phyloP scores from a whole-genome alignment of 495 filamentous ascomycete species.

The Niebla homalea region DNA sequence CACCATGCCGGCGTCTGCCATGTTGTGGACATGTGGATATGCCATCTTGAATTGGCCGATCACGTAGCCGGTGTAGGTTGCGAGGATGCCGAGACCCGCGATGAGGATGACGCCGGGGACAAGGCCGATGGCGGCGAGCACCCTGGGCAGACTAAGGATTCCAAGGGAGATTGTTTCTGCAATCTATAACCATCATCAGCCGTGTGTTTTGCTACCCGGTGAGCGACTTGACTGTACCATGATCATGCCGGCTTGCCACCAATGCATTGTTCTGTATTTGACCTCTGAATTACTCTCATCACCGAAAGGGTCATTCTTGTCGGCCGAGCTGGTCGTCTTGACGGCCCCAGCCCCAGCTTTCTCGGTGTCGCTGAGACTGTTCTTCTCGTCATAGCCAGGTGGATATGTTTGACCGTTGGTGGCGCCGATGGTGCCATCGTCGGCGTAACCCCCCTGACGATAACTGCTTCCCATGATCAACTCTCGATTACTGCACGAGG shows the following conservation, averaged over 20 bases:
- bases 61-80: conserved; percentile 66
- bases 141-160: conserved; percentile 48
- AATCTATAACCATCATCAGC: conserved; percentile 22
- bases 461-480: background rate
- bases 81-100: conserved; percentile 46
- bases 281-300: conserved; percentile 29
- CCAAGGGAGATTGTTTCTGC: conserved; percentile 66
- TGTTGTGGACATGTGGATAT: conserved; percentile 57
- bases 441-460: background rate
- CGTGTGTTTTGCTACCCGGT: too few species aligned
- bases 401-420: too few species aligned
- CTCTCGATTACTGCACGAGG: too few species aligned
- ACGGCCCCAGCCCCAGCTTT: too few species aligned
- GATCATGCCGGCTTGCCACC: conserved; percentile 34
- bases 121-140: conserved; percentile 52
- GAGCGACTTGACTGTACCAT: conserved; percentile 20
- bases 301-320: conserved; percentile 26
- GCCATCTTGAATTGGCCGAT: conserved; percentile 65
- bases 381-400: too few species aligned
- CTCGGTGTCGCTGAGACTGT: too few species aligned
- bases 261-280: conserved; percentile 30
- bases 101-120: conserved; percentile 46
- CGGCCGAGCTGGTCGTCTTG: background rate
- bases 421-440: background rate
- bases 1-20: conserved; percentile 58